Evolutionary conservation across 495 filamentous ascomycete genomes (phyloP).

Genomic region (Acidomyces sp.): DNA sequence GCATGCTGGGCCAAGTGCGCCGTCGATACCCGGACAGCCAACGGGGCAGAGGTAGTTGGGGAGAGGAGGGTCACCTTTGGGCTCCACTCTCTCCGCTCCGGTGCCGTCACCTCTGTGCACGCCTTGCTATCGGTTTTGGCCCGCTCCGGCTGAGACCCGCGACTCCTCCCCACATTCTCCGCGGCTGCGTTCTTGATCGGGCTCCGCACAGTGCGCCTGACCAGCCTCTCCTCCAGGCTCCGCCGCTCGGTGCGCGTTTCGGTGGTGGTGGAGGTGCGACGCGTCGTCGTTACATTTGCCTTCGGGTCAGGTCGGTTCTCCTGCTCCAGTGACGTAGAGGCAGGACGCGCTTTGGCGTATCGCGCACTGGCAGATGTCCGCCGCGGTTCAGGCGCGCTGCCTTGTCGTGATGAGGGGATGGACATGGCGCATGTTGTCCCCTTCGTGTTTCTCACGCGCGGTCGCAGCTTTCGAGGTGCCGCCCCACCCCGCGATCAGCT

Average conservation of each 20-base stretch:
- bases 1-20: constrained; percentile 62
- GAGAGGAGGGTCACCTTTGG: constrained; percentile 70
- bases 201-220: constrained; percentile 11
- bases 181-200: constrained; percentile 6
- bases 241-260: constrained; percentile 11
- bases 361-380: constrained; percentile 12
- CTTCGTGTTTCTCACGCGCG: no score
- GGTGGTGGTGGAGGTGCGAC: constrained; percentile 10
- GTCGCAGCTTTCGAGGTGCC: no score
- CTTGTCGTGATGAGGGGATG: constrained; percentile 8
- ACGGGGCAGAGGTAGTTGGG: constrained; percentile 66
- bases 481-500: no score
- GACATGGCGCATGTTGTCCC: constrained; percentile 7
- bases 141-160: neutral
- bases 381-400: constrained; percentile 11
- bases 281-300: constrained; percentile 1
- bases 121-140: constrained; percentile 5
- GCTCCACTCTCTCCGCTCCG: constrained; percentile 44
- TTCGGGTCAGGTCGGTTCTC: constrained; percentile 12
- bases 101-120: constrained; percentile 11
- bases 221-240: constrained; percentile 6
- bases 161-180: constrained; percentile 6
- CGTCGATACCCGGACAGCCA: constrained; percentile 74
- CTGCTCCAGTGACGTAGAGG: constrained; percentile 6
- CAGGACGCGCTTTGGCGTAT: constrained; percentile 7